These are phyloP conservation scores for Trichoderma gamsii DNA, from an alignment of 495 filamentous ascomycete species.

Conservation along the genomic window DNA sequence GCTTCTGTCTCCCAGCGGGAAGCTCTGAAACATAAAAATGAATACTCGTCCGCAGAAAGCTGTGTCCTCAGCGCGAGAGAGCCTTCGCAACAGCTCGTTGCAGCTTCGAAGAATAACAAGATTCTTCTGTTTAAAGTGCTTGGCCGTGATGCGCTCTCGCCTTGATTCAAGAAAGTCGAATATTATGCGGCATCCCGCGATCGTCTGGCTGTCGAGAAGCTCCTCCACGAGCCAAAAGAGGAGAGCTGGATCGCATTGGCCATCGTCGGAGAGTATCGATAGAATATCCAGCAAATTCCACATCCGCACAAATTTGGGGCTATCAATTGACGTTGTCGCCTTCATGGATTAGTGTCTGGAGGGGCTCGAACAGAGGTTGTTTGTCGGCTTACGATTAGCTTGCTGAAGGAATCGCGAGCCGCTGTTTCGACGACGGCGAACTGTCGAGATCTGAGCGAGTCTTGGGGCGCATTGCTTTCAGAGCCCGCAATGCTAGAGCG, in stretches of 20 bases:
- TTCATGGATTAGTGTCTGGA: slow-evolving; percentile 35
- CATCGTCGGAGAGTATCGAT: slow-evolving; percentile 74
- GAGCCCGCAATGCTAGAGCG: neutral
- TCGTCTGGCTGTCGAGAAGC: slow-evolving; percentile 90
- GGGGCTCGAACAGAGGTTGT: slow-evolving; percentile 16
- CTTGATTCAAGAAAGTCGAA: slow-evolving; percentile 94
- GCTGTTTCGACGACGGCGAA: slow-evolving; percentile 71
- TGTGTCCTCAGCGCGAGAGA: slow-evolving; percentile 91
- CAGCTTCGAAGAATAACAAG: slow-evolving; percentile 84
- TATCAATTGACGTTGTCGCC: slow-evolving; percentile 64
- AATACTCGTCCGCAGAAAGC: slow-evolving; percentile 96
- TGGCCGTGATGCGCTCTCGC: slow-evolving; percentile 76
- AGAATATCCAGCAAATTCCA: slow-evolving; percentile 94
- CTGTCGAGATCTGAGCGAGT: slow-evolving; percentile 38
- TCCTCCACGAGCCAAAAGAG: slow-evolving; percentile 91
- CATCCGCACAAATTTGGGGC: slow-evolving; percentile 68
- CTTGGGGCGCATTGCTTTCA: slow-evolving; percentile 16
- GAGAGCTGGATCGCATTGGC: slow-evolving; percentile 77
- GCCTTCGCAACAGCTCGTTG: slow-evolving; percentile 85
- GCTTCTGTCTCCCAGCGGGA: slow-evolving; percentile 90
- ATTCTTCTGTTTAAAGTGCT: slow-evolving; percentile 78
- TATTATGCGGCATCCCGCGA: slow-evolving; percentile 78
- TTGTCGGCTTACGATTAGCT: slow-evolving; percentile 55
- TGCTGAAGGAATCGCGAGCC: slow-evolving; percentile 70
- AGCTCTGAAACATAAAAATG: slow-evolving; percentile 96